phyloP scores from a whole-genome alignment of 2,329 filamentous ascomycete genomes.

The Sclerotiophoma versabilis region DNA sequence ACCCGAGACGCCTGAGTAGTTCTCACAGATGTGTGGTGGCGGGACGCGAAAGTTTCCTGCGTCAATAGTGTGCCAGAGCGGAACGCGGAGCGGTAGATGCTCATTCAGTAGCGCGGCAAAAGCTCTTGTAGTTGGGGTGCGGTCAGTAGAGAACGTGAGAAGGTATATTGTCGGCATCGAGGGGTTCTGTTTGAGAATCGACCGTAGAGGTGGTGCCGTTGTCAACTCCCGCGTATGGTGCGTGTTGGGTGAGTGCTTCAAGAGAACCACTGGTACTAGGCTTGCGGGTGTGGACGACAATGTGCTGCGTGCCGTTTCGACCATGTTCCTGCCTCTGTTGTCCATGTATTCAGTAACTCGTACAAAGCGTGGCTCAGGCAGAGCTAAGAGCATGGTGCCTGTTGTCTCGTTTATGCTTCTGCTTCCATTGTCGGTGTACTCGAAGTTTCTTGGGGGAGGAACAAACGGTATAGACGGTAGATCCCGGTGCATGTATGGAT shows the following conservation, averaged over 20 bases:
- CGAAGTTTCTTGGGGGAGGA: neutral
- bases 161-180: slow-evolving; percentile 34
- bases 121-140: slow-evolving; percentile 5
- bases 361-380: neutral
- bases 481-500: neutral
- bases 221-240: neutral
- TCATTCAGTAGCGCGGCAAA: slow-evolving; percentile 17
- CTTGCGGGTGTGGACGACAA: neutral
- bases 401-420: neutral
- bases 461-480: neutral
- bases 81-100: slow-evolving; percentile 24
- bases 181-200: neutral
- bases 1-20: slow-evolving; percentile 33
- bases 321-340: too few relatives aligned
- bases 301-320: neutral
- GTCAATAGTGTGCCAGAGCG: slow-evolving; percentile 37
- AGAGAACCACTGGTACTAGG: neutral
- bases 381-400: neutral
- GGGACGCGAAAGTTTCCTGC: slow-evolving; percentile 25
- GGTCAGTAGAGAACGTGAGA: slow-evolving; percentile 28
- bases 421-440: neutral
- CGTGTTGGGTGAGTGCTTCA: neutral
- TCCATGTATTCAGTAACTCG: neutral
- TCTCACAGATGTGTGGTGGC: slow-evolving; percentile 16
- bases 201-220: neutral